These are phyloP conservation scores for Mortierella sp. DNA, from an alignment of 371 early-diverging fungal genomes.

Conservation along the genomic window DNA sequence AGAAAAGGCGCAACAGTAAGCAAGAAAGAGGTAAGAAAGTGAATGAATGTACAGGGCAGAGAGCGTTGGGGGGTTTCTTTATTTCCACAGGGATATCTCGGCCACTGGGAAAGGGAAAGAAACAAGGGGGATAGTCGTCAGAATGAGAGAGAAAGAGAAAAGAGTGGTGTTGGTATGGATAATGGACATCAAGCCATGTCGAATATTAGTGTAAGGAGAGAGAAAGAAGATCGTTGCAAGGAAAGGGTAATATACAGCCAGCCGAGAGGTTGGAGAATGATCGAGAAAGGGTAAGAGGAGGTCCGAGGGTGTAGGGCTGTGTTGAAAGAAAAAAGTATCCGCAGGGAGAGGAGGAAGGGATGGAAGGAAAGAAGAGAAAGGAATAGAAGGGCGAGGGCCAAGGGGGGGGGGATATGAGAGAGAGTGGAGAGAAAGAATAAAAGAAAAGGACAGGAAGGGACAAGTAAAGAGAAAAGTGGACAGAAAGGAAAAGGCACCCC, in stretches of 20 bases:
- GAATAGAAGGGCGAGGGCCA: not conserved
- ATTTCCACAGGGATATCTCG: not conserved
- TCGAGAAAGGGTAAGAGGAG: not conserved
- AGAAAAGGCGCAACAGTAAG: not conserved
- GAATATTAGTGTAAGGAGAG: not conserved
- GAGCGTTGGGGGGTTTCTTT: not conserved
- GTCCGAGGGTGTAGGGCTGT: not conserved
- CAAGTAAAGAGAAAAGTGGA: too few relatives aligned
- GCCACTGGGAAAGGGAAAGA: not conserved
- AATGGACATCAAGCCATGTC: not conserved
- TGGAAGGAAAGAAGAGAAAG: not conserved
- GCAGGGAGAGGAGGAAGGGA: not conserved
- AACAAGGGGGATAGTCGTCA: slow-evolving; percentile 1
- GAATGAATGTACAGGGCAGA: not conserved
- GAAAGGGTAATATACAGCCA: not conserved
- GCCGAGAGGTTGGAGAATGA: not conserved
- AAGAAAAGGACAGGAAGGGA: not conserved
- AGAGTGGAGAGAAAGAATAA: not conserved
- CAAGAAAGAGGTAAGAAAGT: not conserved
- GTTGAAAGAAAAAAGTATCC: not conserved
- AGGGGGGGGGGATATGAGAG: not conserved
- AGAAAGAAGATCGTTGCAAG: not conserved
- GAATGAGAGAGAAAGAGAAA: slow-evolving; percentile 1
- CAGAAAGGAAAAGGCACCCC: slow-evolving; percentile 7
- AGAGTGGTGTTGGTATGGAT: not conserved